A percentile compares a stretch with the other conserved stretches of the same genome.
Conservation (phyloP, 495 filamentous ascomycete genomes). For the Annulohypoxylon stygium region DNA sequence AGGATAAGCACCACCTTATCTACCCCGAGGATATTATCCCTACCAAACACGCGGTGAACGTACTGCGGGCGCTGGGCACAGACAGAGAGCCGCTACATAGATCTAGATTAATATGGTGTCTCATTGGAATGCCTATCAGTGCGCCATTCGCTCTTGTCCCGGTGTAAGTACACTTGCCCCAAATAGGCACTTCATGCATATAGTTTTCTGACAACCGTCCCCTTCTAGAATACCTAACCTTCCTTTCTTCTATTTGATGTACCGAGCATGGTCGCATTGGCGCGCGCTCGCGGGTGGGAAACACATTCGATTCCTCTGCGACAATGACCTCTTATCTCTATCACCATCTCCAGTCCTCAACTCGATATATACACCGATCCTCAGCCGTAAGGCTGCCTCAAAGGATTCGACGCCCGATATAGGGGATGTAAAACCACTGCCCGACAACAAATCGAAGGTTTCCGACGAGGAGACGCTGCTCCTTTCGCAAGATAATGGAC, state of each 20-base stretch:
- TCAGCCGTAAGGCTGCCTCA: slow-evolving; percentile 1
- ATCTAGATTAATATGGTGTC: slow-evolving; percentile 80
- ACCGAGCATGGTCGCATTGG: slow-evolving; percentile 78
- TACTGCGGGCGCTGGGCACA: slow-evolving; percentile 76
- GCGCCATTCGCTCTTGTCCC: slow-evolving; percentile 85
- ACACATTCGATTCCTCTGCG: slow-evolving; percentile 83
- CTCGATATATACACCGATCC: slow-evolving; percentile 70
- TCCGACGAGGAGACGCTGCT: slow-evolving; percentile 66
- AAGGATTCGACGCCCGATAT: slow-evolving; percentile 42
- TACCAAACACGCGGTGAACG: slow-evolving; percentile 67
- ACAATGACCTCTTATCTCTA: slow-evolving; percentile 74
- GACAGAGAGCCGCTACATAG: slow-evolving; percentile 84
- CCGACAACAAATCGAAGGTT: slow-evolving; percentile 4
- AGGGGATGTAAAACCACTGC: slow-evolving; percentile 32
- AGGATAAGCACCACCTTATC: slow-evolving; percentile 77
- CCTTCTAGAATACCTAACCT: slow-evolving; percentile 83
- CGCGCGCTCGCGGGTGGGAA: slow-evolving; percentile 84
- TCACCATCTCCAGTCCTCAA: slow-evolving; percentile 76
- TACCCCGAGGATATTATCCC: slow-evolving; percentile 80
- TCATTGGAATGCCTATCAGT: slow-evolving; percentile 85
- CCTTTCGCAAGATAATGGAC: slow-evolving; percentile 70
- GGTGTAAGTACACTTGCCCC: slow-evolving; percentile 69
- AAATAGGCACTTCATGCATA: neutral
- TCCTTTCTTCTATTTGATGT: slow-evolving; percentile 96
- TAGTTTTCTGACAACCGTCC: slow-evolving; percentile 19